Conservation (phyloP, 78 protist species). For the Dictyostelium intermedium region DNA sequence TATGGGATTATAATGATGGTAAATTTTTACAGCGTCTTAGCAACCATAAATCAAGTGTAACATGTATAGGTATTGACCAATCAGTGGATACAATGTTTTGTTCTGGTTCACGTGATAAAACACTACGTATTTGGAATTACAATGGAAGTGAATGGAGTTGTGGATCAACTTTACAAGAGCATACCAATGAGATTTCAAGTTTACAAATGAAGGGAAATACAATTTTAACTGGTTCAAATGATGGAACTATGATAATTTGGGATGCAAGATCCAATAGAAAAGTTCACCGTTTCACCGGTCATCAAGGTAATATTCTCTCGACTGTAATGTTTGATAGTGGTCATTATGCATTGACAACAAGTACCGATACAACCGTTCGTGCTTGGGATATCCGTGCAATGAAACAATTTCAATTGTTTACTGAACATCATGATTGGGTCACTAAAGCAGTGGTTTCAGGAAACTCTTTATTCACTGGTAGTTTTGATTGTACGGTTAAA, state of each 20-base stretch:
- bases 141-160: conserved; percentile 40
- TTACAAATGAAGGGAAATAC: conserved; percentile 65
- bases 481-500: conserved; percentile 61
- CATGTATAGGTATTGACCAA: conserved; percentile 43
- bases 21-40: conserved; percentile 11
- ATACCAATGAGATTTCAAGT: conserved; percentile 62
- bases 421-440: conserved; percentile 74
- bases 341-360: conserved; percentile 42
- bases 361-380: conserved; percentile 43
- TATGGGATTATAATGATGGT: conserved; percentile 69
- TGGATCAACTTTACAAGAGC: conserved; percentile 55
- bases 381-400: conserved; percentile 71
- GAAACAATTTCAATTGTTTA: conserved; percentile 15
- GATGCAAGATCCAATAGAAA: conserved; percentile 57
- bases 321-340: conserved; percentile 5
- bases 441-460: conserved; percentile 15
- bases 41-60: conserved; percentile 45
- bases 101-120: conserved; percentile 61
- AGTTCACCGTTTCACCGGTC: conserved; percentile 37
- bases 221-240: conserved; percentile 63
- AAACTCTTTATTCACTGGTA: conserved; percentile 23
- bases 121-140: conserved; percentile 49
- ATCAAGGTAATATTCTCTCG: conserved; percentile 17
- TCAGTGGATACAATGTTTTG: conserved; percentile 14
- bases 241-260: conserved; percentile 49